Evolutionary conservation across 768 basidiomycete species (phyloP).

Genomic region (Gloeopeniophorella convolvens): DNA sequence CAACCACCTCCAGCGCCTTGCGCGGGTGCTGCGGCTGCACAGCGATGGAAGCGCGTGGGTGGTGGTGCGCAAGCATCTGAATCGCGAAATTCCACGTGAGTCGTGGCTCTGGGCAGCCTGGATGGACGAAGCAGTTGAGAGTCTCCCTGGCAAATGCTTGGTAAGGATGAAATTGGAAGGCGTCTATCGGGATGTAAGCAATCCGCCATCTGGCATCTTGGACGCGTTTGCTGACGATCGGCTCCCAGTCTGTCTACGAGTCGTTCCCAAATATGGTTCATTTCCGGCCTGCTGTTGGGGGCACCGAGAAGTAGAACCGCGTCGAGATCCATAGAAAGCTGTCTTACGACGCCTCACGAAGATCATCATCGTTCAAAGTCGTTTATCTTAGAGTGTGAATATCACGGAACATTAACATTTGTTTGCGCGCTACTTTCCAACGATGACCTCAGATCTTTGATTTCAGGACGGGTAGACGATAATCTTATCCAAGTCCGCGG

Average conservation of each 20-base stretch:
- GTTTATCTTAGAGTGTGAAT: too few species aligned
- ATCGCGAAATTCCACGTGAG: constrained; percentile 36
- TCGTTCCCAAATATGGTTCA: constrained; percentile 50
- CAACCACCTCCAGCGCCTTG: constrained; percentile 52
- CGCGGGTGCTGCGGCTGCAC: constrained; percentile 47
- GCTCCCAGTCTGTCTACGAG: constrained; percentile 44
- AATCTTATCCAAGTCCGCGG: constrained; percentile 55
- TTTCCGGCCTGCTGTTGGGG: constrained; percentile 26
- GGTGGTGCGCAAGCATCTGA: constrained; percentile 42
- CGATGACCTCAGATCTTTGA: too few species aligned
- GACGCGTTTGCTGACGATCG: constrained; percentile 2
- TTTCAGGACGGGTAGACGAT: constrained; percentile 39
- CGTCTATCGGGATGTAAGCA: constrained; percentile 47
- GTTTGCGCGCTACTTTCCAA: too few species aligned
- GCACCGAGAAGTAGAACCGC: neutral
- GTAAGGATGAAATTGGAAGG: constrained; percentile 53
- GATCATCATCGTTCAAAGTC: too few species aligned
- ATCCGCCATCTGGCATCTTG: neutral
- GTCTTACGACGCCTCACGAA: too few species aligned
- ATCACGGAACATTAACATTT: too few species aligned
- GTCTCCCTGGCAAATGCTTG: constrained; percentile 48
- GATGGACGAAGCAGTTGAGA: constrained; percentile 25
- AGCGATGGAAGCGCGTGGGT: constrained; percentile 46
- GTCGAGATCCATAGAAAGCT: too few species aligned
- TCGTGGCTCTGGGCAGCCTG: constrained; percentile 43